A percentile compares a stretch with the other conserved stretches of the same genome.
These are phyloP conservation scores for Vitis amurensis DNA, from an alignment of 164 flowering plant species.

Conservation along the genomic window DNA sequence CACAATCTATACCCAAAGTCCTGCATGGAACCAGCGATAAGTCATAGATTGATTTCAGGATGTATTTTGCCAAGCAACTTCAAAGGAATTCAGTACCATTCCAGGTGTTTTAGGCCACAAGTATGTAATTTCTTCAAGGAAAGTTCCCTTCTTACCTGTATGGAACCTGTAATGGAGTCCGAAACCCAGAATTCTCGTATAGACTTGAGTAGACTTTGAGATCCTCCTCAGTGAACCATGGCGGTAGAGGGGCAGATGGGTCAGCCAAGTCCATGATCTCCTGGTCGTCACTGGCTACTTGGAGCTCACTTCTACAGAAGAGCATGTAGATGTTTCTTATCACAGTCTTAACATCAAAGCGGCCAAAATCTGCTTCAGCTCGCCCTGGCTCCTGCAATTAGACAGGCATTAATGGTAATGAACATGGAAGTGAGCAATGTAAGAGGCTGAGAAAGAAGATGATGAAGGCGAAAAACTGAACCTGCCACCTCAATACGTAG, in stretches of 20 bases:
- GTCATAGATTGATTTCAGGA: not conserved
- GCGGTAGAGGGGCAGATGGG: conserved; percentile 51
- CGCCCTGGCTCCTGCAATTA: conserved; percentile 46
- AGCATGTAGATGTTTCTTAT: conserved; percentile 52
- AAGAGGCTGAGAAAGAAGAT: not conserved
- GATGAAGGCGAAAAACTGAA: not conserved
- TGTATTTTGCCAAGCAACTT: not conserved
- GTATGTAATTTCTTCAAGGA: too few species aligned
- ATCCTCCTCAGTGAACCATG: conserved; percentile 62
- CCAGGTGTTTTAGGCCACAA: too few species aligned
- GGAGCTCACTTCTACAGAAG: conserved; percentile 51
- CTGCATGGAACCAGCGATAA: not conserved
- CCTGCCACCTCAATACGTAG: conserved; percentile 28
- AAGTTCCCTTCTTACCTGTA: conserved; percentile 37
- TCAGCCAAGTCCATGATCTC: conserved; percentile 65
- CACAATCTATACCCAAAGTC: not conserved
- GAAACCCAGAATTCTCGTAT: conserved; percentile 57
- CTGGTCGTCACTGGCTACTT: conserved; percentile 40
- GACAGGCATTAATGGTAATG: not conserved
- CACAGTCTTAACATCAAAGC: conserved; percentile 50
- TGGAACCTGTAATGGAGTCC: conserved; percentile 52
- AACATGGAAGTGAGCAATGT: not conserved
- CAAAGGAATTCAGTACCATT: too few species aligned
- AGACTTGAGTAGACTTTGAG: conserved; percentile 35
- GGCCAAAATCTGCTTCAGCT: conserved; percentile 62